Base-by-base conservation (phyloP, 495 filamentous ascomycete genomes). In the Viridothelium virens region DNA sequence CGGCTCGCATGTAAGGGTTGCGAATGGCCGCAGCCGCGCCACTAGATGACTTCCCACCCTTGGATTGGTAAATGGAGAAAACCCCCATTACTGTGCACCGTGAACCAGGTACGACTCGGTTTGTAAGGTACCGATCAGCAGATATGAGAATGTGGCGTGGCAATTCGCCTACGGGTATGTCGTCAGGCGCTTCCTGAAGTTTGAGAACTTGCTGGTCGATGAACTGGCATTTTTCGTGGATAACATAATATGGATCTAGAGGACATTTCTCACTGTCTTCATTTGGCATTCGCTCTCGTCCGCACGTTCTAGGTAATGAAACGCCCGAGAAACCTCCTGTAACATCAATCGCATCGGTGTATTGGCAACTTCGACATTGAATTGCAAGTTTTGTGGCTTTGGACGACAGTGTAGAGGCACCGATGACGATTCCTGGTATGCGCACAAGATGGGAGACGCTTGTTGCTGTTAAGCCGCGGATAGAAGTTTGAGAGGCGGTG, bases 191-290 rank as follows among this genome's bases (percentile, higher is more conserved):
- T 77, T 99, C 95, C 75, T 99, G 95, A 7, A 99, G 85, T 77
- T 99, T 99, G 71, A 99, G 87, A 56, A 97, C 90, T 74, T 99
- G 95, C 71, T 97, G 95, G 72, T 99, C 95, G 72, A 97, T 92
- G 74, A 99, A 99, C 68, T 88, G 86, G 67, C 89, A 95, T 72
- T 89, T 92, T 76, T 97, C 95, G 74, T 99, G 95, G 9, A 93
- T 81, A 39, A 99, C 88, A 67, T 93, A 92, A 74, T 96, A 99
- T 5, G 95, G 95, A 72, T 99, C 94, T 69, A 97, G 79, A 1
- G 93, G 92, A 72, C 95, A 99, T 67, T 87, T 84, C 12, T 85
- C 84, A 31, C 85, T 80, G 9, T 78, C 77, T 2, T 84, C 80
- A 63, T 88, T 86, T 18, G 84, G 83, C 6, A 80, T 78, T 12